These are phyloP conservation scores for Suhomyces emberorum DNA, from an alignment of 805 yeast species.

Conservation along the genomic window DNA sequence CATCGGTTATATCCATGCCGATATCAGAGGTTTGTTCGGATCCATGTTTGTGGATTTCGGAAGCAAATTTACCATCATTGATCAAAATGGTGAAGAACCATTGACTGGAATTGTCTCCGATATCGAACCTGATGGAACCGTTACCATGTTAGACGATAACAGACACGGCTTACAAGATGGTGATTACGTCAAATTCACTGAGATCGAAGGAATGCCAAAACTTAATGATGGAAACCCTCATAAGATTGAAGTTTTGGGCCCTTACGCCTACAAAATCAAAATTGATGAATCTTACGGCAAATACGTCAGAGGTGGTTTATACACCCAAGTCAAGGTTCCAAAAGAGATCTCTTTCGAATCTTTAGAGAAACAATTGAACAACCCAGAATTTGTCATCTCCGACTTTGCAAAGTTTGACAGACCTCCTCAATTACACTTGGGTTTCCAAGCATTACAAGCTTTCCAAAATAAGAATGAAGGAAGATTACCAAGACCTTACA, in stretches of 20 bases:
- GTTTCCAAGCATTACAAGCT: conserved; percentile 82
- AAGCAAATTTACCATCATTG: conserved; percentile 70
- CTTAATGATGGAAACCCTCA: conserved; percentile 71
- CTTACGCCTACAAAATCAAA: conserved; percentile 83
- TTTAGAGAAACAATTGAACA: conserved; percentile 58
- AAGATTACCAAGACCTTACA: conserved; percentile 70
- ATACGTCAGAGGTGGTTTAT: conserved; percentile 82
- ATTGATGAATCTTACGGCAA: conserved; percentile 54
- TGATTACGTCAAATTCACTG: conserved; percentile 79
- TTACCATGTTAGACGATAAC: conserved; percentile 87
- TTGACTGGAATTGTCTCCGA: conserved; percentile 82
- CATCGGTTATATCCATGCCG: conserved; percentile 79
- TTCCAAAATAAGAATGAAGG: conserved; percentile 64
- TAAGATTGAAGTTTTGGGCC: conserved; percentile 85
- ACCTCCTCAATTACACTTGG: conserved; percentile 86
- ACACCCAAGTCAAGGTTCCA: conserved; percentile 91
- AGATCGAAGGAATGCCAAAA: conserved; percentile 74
- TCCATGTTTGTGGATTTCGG: conserved; percentile 90
- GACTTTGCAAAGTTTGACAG: conserved; percentile 95
- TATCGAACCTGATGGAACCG: conserved; percentile 83
- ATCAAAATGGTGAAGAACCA: conserved; percentile 92
- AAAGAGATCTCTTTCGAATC: conserved; percentile 57
- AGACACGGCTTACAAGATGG: conserved; percentile 96
- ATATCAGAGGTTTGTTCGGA: conserved; percentile 85
- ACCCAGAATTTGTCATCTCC: conserved; percentile 76